These are phyloP conservation scores for Hypoxylon rubiginosum DNA, from an alignment of 2,329 filamentous ascomycete species.

Conservation along the genomic window DNA sequence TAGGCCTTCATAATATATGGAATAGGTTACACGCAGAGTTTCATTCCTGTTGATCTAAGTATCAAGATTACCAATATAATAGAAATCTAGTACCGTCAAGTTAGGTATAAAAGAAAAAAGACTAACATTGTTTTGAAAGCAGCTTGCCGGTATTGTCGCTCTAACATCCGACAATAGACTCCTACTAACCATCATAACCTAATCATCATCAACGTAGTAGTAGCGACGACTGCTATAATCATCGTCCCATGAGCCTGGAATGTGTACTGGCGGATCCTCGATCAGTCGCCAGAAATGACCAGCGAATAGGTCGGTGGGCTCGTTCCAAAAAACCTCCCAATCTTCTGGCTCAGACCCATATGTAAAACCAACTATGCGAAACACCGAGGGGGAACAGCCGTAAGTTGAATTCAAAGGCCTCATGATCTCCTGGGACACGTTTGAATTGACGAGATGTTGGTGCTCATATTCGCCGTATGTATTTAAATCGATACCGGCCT, in stretches of 20 bases:
- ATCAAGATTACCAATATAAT: too few relatives aligned
- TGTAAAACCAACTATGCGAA: slow-evolving; percentile 19
- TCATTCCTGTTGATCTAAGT: too few relatives aligned
- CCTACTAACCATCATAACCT: too few relatives aligned
- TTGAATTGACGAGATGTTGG: slow-evolving; percentile 5
- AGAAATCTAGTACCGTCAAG: too few relatives aligned
- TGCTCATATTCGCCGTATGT: slow-evolving; percentile 21
- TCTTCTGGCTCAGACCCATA: slow-evolving; percentile 36
- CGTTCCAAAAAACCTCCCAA: slow-evolving; percentile 37
- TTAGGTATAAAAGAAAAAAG: too few relatives aligned
- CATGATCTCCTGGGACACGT: not conserved
- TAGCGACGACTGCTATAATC: too few relatives aligned
- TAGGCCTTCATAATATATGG: too few relatives aligned
- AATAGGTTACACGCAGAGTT: too few relatives aligned
- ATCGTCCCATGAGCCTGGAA: slow-evolving; percentile 42
- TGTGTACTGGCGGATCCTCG: slow-evolving; percentile 27
- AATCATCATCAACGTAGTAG: too few relatives aligned
- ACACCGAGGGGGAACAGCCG: not conserved
- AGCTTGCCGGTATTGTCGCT: too few relatives aligned
- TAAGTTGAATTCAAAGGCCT: not conserved
- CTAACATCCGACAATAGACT: too few relatives aligned
- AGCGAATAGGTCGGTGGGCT: slow-evolving; percentile 33
- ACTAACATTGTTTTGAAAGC: too few relatives aligned
- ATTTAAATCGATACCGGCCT: slow-evolving; percentile 21
- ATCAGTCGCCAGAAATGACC: slow-evolving; percentile 44